Percentiles rank a stretch among this genome's conserved stretches.
These are phyloP conservation scores for Tolypocladium ovalisporum DNA, from an alignment of 2,329 filamentous ascomycete genomes.

Conservation along the genomic window DNA sequence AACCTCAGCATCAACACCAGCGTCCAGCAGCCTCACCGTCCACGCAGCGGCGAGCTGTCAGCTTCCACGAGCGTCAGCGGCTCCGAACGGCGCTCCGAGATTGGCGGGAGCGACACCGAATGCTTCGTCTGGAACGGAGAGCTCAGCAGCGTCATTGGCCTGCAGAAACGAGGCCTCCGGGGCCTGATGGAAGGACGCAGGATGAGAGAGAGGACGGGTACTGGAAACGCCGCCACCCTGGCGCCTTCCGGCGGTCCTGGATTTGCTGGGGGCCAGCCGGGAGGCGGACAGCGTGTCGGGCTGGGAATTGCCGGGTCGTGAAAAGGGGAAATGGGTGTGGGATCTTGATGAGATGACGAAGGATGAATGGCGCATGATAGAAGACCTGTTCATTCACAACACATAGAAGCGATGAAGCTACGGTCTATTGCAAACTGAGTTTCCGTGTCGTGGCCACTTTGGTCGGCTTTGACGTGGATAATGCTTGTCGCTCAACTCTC, in stretches of 20 bases:
- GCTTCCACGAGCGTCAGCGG: conserved; percentile 40
- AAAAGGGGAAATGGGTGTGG: not conserved
- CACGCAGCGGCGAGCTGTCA: conserved; percentile 36
- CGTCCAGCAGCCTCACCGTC: conserved; percentile 22
- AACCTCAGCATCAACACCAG: conserved; percentile 39
- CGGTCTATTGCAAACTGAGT: not conserved
- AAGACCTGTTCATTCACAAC: not conserved
- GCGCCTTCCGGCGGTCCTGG: conserved; percentile 10
- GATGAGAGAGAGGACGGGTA: conserved; percentile 61
- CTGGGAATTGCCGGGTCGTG: conserved; percentile 41
- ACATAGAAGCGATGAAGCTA: not conserved
- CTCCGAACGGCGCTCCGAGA: conserved; percentile 45
- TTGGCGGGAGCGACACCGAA: conserved; percentile 38
- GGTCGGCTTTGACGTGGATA: not conserved
- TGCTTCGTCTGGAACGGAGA: conserved; percentile 63
- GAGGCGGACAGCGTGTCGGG: conserved; percentile 30
- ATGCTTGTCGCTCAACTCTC: not conserved
- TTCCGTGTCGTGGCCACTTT: too few species aligned
- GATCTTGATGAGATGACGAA: not conserved
- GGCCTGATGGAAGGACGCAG: conserved; percentile 91
- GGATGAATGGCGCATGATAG: not conserved
- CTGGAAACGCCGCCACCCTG: conserved; percentile 17
- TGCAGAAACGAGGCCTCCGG: conserved; percentile 86
- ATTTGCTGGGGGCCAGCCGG: conserved; percentile 9
- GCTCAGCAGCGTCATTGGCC: conserved; percentile 79